A percentile compares a stretch with the other conserved stretches of the same genome.
Evolutionary conservation across 2,329 filamentous ascomycete species (phyloP).

Genomic region (Penicillium capsulatum): DNA sequence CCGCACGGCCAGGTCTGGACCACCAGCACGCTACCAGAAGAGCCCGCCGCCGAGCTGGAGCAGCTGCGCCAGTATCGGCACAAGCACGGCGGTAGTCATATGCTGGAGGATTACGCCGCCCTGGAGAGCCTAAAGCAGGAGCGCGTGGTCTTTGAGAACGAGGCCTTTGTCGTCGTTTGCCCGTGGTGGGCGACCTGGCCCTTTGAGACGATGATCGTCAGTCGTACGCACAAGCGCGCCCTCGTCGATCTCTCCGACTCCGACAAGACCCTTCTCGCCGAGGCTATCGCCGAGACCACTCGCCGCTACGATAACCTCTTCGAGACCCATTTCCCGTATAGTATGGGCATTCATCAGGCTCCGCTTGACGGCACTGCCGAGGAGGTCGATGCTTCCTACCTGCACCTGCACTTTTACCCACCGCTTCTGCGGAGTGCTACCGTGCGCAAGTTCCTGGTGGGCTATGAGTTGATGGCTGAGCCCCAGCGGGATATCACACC

Average conservation of each 20-base stretch:
- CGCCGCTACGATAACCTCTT: constrained; percentile 95
- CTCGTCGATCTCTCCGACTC: constrained; percentile 72
- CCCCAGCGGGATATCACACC: constrained; percentile 98
- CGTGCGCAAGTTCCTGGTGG: constrained; percentile 92
- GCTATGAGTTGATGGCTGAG: constrained; percentile 90
- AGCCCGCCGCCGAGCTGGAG: constrained; percentile 72
- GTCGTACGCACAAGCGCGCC: constrained; percentile 76
- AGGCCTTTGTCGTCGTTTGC: constrained; percentile 77
- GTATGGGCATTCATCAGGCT: constrained; percentile 93
- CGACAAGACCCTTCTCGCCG: constrained; percentile 72
- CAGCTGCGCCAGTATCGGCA: constrained; percentile 74
- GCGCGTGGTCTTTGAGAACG: constrained; percentile 84
- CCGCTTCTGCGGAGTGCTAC: constrained; percentile 87
- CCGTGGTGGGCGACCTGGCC: constrained; percentile 99
- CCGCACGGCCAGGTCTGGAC: constrained; percentile 97
- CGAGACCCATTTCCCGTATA: constrained; percentile 94
- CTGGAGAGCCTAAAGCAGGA: constrained; percentile 78
- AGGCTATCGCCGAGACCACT: constrained; percentile 81
- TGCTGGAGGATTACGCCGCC: constrained; percentile 81
- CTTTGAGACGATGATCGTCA: constrained; percentile 87
- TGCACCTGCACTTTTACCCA: constrained; percentile 98
- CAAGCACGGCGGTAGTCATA: constrained; percentile 67
- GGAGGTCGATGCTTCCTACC: constrained; percentile 80
- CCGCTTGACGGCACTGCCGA: constrained; percentile 76
- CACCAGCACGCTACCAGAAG: constrained; percentile 83